These are phyloP conservation scores for Exophiala sideris DNA, from an alignment of 2,329 filamentous ascomycete species.

Conservation along the genomic window DNA sequence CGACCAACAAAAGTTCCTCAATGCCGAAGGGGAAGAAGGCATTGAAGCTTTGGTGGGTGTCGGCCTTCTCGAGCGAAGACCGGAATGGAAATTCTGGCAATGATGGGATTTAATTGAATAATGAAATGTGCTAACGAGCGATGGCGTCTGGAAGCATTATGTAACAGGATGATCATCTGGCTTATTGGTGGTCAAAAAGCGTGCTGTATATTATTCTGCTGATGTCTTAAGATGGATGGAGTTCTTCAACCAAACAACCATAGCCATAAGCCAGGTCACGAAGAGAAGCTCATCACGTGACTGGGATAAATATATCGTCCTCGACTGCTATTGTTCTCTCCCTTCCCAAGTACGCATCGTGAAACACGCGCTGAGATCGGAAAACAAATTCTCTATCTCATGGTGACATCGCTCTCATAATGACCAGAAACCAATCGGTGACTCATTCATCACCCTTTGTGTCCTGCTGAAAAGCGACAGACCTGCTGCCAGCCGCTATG, in stretches of 20 bases:
- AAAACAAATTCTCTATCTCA: too few relatives aligned
- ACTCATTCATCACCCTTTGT: too few relatives aligned
- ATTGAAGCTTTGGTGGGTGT: constrained; percentile 87
- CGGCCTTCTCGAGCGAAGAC: constrained; percentile 63
- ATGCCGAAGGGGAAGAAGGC: constrained; percentile 76
- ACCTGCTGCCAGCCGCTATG: too few relatives aligned
- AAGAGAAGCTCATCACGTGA: too few relatives aligned
- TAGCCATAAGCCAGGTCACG: too few relatives aligned
- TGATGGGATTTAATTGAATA: constrained; percentile 21
- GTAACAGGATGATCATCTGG: constrained; percentile 1
- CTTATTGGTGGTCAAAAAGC: constrained; percentile 7
- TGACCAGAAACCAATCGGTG: too few relatives aligned
- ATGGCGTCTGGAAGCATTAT: constrained; percentile 15
- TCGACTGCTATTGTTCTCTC: constrained; percentile 19
- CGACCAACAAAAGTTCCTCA: constrained; percentile 81
- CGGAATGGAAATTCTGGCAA: constrained; percentile 86
- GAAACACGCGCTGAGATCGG: too few relatives aligned
- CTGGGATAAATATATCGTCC: background rate
- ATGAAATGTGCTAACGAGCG: constrained; percentile 22
- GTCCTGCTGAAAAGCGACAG: too few relatives aligned
- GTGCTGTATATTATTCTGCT: constrained; percentile 6
- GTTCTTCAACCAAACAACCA: too few relatives aligned
- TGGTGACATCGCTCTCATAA: too few relatives aligned
- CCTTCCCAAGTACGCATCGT: constrained; percentile 11
- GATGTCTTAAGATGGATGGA: background rate